Evolutionary conservation across 768 basidiomycete species (phyloP).

Genomic region (Leccinum broughii): DNA sequence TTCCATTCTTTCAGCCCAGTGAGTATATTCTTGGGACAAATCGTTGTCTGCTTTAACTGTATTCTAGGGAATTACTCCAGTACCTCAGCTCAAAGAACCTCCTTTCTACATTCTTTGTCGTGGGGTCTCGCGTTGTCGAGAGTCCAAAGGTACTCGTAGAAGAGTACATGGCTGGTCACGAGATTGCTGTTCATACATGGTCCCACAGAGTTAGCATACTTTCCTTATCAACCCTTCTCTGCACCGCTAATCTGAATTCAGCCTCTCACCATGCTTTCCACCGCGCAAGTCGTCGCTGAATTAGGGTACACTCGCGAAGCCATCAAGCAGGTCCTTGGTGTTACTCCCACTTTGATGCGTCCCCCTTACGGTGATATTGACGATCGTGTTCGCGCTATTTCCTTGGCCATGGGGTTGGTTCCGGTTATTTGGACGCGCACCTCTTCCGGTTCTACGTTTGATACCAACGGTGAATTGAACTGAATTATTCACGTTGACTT

Average conservation of each 20-base stretch:
- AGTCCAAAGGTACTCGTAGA: constrained; percentile 72
- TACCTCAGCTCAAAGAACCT: constrained; percentile 66
- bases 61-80: constrained; percentile 60
- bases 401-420: constrained; percentile 86
- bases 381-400: constrained; percentile 89
- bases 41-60: neutral
- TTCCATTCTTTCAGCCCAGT: constrained; percentile 47
- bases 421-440: constrained; percentile 89
- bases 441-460: constrained; percentile 55
- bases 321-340: constrained; percentile 74
- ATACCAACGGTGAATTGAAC: constrained; percentile 61
- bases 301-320: constrained; percentile 89
- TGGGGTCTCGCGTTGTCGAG: constrained; percentile 82
- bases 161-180: constrained; percentile 78
- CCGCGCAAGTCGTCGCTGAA: constrained; percentile 86
- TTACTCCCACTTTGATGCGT: constrained; percentile 77
- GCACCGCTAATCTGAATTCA: constrained; percentile 29
- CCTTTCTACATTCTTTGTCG: constrained; percentile 87
- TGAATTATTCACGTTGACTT: neutral
- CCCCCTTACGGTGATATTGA: constrained; percentile 88
- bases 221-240: neutral
- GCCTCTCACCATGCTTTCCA: constrained; percentile 72
- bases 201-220: constrained; percentile 60
- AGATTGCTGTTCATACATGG: constrained; percentile 90
- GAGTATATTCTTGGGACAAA: constrained; percentile 17